Evolutionary conservation across 768 basidiomycete species (phyloP).

Genomic region (Pleurotus tuoliensis): DNA sequence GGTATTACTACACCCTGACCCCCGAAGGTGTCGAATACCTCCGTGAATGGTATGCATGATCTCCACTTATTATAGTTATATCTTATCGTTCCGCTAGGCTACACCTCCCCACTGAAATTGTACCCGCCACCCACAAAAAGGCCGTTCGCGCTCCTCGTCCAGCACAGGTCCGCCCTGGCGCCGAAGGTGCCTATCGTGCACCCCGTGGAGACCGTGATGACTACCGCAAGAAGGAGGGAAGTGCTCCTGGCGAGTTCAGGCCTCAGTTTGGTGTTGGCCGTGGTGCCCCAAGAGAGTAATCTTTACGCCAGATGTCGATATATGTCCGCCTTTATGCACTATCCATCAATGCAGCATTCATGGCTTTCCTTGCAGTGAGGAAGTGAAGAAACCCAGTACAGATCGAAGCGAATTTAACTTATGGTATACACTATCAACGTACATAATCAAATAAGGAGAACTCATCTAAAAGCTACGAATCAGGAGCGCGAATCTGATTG

Average conservation of each 20-base stretch:
- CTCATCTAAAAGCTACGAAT: background rate
- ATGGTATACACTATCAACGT: background rate
- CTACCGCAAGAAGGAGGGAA: slow-evolving; percentile 89
- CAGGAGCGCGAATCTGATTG: slow-evolving; percentile 41
- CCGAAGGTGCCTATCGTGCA: slow-evolving; percentile 78
- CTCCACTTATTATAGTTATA: background rate
- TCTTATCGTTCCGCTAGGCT: slow-evolving; percentile 48
- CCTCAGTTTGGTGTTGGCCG: slow-evolving; percentile 91
- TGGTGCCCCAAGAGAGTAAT: slow-evolving; percentile 73
- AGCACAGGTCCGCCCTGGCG: slow-evolving; percentile 66
- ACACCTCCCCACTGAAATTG: slow-evolving; percentile 93
- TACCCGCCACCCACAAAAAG: slow-evolving; percentile 97
- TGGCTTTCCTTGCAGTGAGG: background rate
- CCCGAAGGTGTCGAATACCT: slow-evolving; percentile 97
- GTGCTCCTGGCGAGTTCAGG: slow-evolving; percentile 84
- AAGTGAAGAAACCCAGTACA: background rate
- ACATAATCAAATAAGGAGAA: background rate
- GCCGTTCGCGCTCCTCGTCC: slow-evolving; percentile 84
- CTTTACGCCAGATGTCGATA: background rate
- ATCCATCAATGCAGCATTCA: background rate
- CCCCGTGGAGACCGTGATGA: slow-evolving; percentile 89
- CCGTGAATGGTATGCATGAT: slow-evolving; percentile 66
- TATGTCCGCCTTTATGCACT: background rate
- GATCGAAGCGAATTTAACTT: slow-evolving; percentile 2
- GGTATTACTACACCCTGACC: slow-evolving; percentile 97